Evolutionary conservation across 2,329 filamentous ascomycete genomes (phyloP), one percentile per base, ranked within the genome.

Genomic region (Chrysoporthe cubensis): DNA sequence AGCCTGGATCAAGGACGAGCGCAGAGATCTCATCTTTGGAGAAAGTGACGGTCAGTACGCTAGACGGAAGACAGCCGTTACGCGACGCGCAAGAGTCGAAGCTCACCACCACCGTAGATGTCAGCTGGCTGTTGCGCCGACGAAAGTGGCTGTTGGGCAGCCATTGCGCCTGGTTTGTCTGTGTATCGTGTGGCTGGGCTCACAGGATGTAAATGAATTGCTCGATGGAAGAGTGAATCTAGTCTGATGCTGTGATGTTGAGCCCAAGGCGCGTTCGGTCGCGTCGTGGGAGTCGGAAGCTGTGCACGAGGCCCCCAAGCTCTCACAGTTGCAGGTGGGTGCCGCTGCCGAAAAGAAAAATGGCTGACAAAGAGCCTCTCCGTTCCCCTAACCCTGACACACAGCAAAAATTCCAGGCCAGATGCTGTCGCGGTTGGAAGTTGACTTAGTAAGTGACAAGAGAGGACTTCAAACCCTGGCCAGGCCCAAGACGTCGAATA

Each of bases 1-100:
- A 97, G 70, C 96, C 96, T 3, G 96, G 92, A 77, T 99, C 96
- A 76, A 99, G 92, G 48, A 99, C 93, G 73, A 99, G 91, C 64
- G 96, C 96, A 46, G 94, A 96, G 72, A 99, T 94, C 83, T 99
- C 96, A 84, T 99, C 96, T 61, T 26, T 18, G 43, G 18, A 26
- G 21, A 32, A 21, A 61, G n/a, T 5, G 5, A 46, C 16, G 42
- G 32, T 61, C 21, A 61, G 59, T 11, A 37, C 7, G 1, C 42
- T 97, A 75, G 67, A 68, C 64, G 56, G 5, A 58, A 40, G 4
- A 16, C 62, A 26, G 56, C 4, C 44, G 48, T 21, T 42, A 63
- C 44, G 66, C 66, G 62, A 71, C 64, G 68, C 69, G 65, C 67
- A 68, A 21, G 64, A 37, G 67, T 70, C 66, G 66, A 37, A 64